A percentile compares a stretch with the other conserved stretches of the same genome.
These are phyloP conservation scores for Russula griseocarnosa DNA, from an alignment of 768 basidiomycete genomes.

Conservation along the genomic window DNA sequence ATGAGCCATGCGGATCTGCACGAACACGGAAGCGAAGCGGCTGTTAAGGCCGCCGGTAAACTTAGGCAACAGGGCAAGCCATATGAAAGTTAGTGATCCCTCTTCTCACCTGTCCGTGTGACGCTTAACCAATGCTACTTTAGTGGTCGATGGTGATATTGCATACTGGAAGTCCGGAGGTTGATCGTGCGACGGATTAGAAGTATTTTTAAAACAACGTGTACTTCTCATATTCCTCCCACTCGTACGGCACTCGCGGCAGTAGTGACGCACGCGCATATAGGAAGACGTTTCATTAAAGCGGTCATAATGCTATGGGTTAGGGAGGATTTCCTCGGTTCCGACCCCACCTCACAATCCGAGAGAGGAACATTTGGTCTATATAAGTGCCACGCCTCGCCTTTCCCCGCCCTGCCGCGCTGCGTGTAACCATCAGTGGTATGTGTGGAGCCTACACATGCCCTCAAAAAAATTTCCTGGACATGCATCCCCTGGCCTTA, in stretches of 20 bases:
- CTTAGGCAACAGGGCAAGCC: slow-evolving; percentile 95
- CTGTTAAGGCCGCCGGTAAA: slow-evolving; percentile 94
- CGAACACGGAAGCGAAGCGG: slow-evolving; percentile 84
- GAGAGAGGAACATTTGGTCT: background rate
- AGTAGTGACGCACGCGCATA: background rate
- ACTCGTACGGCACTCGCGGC: background rate
- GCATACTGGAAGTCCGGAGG: slow-evolving; percentile 87
- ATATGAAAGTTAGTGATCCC: slow-evolving; percentile 71
- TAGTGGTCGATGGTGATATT: slow-evolving; percentile 86
- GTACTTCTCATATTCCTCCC: background rate
- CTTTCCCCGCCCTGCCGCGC: background rate
- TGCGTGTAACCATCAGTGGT: background rate
- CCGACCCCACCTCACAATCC: background rate
- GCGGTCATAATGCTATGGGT: slow-evolving; percentile 7
- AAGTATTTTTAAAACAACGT: slow-evolving; percentile 11
- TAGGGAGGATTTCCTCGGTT: background rate
- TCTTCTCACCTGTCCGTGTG: background rate
- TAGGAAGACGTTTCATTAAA: background rate
- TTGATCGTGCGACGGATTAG: slow-evolving; percentile 28
- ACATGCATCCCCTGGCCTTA: background rate
- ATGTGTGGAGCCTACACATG: background rate
- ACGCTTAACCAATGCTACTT: background rate
- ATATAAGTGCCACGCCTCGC: background rate
- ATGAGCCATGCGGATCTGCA: slow-evolving; percentile 89
- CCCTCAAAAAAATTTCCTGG: background rate